phyloP scores from a whole-genome alignment of 2,329 filamentous ascomycete genomes.

The Fusarium napiforme region DNA sequence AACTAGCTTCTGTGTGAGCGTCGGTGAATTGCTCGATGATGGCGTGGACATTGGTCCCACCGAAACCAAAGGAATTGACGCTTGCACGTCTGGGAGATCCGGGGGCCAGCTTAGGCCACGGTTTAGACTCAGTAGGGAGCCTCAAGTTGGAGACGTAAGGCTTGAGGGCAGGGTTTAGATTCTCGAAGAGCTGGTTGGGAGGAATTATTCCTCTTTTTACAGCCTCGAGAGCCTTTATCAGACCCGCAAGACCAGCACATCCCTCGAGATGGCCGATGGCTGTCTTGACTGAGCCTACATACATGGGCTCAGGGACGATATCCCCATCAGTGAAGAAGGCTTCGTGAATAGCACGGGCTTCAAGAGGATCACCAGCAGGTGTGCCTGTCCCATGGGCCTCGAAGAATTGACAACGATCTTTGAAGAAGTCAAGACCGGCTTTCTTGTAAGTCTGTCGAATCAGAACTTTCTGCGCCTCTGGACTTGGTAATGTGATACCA shows the following conservation, averaged over 20 bases:
- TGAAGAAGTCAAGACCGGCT: neutral
- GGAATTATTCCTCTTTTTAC: neutral
- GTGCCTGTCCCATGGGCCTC: conserved; percentile 1
- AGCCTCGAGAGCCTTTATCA: conserved; percentile 2
- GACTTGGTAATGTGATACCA: neutral
- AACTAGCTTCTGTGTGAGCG: neutral
- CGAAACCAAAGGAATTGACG: conserved; percentile 4
- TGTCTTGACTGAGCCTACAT: conserved; percentile 7
- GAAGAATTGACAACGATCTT: conserved; percentile 1
- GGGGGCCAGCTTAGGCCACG: neutral
- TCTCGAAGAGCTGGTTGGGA: neutral
- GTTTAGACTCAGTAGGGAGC: neutral
- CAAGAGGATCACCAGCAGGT: conserved; percentile 1
- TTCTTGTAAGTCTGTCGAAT: neutral
- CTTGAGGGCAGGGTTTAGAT: neutral
- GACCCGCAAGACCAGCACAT: neutral
- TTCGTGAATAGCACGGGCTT: neutral
- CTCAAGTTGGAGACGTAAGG: neutral
- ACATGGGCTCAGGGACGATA: neutral
- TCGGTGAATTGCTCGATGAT: neutral
- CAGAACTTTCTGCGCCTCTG: neutral
- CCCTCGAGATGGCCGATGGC: conserved; percentile 1
- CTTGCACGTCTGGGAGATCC: neutral
- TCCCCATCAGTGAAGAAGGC: neutral
- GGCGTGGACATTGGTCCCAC: neutral